A percentile compares a stretch with the other conserved stretches of the same genome.
These are phyloP conservation scores for Hamiltosporidium tvaerminnensis DNA, from an alignment of 371 early-diverging fungal species.

Conservation along the genomic window DNA sequence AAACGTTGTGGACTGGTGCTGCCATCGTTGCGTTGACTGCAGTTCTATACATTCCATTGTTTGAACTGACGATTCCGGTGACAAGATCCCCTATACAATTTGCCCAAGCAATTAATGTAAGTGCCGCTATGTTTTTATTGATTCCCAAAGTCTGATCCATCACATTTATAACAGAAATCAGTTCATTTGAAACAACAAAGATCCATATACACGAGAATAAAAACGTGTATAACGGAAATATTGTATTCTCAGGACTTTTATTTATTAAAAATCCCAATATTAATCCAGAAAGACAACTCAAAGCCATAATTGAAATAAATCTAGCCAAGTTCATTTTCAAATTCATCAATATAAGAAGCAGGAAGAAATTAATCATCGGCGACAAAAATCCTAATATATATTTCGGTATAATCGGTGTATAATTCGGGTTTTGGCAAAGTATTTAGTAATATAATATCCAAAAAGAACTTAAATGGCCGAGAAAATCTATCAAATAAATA, in stretches of 20 bases:
- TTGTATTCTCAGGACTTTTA: not conserved
- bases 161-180: not conserved
- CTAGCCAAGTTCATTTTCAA: no score
- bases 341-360: no score
- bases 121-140: not conserved
- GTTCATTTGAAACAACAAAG: slow-evolving; percentile 2
- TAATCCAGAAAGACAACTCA: not conserved
- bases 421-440: no score
- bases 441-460: not conserved
- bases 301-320: not conserved
- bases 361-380: no score
- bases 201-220: not conserved
- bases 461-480: not conserved
- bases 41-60: slow-evolving; percentile 1
- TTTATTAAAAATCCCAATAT: not conserved
- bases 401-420: no score
- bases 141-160: not conserved
- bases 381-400: no score
- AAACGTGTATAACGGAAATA: slow-evolving; percentile 1
- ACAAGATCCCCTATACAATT: slow-evolving; percentile 9
- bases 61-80: slow-evolving; percentile 1
- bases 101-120: slow-evolving; percentile 3
- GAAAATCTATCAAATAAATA: not conserved
- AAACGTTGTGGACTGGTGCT: slow-evolving; percentile 8
- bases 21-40: not conserved